phyloP scores from a whole-genome alignment of 2,329 filamentous ascomycete genomes.

The Aspergillus felis region DNA sequence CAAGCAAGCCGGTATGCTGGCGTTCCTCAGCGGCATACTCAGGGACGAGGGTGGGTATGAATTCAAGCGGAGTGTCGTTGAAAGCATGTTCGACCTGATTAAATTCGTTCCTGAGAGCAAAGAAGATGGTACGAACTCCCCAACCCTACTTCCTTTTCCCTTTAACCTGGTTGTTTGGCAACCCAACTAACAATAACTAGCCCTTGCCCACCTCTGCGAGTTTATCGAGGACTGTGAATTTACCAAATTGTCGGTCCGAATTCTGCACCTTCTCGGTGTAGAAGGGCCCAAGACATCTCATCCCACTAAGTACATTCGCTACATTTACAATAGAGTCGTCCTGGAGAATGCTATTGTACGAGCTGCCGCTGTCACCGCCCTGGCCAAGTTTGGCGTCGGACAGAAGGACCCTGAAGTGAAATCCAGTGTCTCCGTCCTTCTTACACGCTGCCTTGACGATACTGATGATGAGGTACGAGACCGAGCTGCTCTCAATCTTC shows the following conservation, averaged over 20 bases:
- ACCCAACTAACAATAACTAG: conserved; percentile 38
- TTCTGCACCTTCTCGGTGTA: conserved; percentile 86
- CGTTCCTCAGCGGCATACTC: conserved; percentile 94
- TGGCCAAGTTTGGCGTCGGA: conserved; percentile 95
- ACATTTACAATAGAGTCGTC: conserved; percentile 98
- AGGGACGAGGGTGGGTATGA: conserved; percentile 97
- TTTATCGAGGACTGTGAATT: conserved; percentile 99
- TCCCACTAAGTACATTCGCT: conserved; percentile 97
- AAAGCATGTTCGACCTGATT: conserved; percentile 99
- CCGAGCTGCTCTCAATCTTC: conserved; percentile 85
- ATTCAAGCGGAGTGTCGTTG: conserved; percentile 95
- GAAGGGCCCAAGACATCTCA: conserved; percentile 94
- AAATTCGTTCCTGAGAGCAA: conserved; percentile 92
- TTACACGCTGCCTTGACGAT: conserved; percentile 91
- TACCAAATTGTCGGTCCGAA: conserved; percentile 92
- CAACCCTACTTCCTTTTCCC: not conserved
- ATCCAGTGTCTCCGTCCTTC: conserved; percentile 86
- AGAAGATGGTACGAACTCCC: conserved; percentile 51
- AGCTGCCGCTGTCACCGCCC: conserved; percentile 88
- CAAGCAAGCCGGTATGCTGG: conserved; percentile 97
- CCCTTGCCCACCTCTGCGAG: conserved; percentile 91
- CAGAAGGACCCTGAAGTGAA: conserved; percentile 97
- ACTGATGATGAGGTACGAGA: conserved; percentile 97
- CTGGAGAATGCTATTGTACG: conserved; percentile 94
- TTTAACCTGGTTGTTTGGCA: not conserved